Evolutionary conservation across 2,329 filamentous ascomycete genomes (phyloP), one percentile per base, ranked within the genome.

Genomic region (Aspergillus melleus): DNA sequence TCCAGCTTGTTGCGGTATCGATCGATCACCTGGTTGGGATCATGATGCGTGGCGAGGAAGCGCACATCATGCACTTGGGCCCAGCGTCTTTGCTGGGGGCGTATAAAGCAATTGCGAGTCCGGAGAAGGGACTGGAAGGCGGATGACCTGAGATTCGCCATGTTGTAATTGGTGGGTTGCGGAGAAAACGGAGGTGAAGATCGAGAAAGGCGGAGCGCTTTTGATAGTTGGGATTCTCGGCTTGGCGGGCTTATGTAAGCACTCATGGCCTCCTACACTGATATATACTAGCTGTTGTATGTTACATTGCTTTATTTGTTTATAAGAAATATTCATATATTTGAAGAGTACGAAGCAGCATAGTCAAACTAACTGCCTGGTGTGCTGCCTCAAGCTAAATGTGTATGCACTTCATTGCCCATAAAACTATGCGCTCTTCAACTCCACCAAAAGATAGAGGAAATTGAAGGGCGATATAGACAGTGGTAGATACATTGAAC

Each of bases 21-120:
- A 65, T 96, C 92, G 64, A 91, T 74, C 44, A 97, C 81, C 68
- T 84, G 83, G 24, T 72, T 75, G 51, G 88, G 83, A 59, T 86
- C 81, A 59, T 86, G 86, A 62, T 92, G 90, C 16, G 92, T 95
- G 62, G 90, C 90, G 50, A 96, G 85, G 81, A 94, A 96, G 65
- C 93, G 91, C 52, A 96, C 88, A 76, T 97, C 91, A 76, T 96
- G 91, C 30, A 97, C 92, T 70, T 91, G 91, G 2, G 94, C 94
- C 90, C 91, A 96, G 74, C 93, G 87, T 58, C 89, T 86, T 76
- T 97, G 94, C 56, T 74, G 70, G 19, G 52, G 49, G 2, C 71
- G 70, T 52, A 71, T 64, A 8, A 76, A 69, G 16, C 69, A 68
- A 4, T 65, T 65, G 6, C 65, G 67, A 16, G 63, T 66, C 36